These are phyloP conservation scores for Arthroderma sp. DNA, from an alignment of 2,329 filamentous ascomycete genomes.

Conservation along the genomic window DNA sequence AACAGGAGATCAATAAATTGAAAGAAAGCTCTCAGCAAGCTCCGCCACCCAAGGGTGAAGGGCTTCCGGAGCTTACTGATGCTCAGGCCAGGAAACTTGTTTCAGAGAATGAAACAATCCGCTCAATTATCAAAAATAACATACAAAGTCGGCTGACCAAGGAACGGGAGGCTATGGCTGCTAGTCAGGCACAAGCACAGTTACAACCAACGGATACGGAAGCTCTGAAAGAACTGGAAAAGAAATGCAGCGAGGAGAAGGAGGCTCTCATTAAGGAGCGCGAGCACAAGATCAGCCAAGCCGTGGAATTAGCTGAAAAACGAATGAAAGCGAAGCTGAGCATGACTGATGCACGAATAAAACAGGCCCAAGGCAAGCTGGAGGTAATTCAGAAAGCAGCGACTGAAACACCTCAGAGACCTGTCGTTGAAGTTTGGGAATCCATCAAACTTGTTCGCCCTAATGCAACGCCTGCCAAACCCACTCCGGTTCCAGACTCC, in stretches of 20 bases:
- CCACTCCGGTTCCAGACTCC: constrained; percentile 9
- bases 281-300: constrained; percentile 44
- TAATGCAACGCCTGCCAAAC: constrained; percentile 5
- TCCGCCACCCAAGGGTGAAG: constrained; percentile 21
- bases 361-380: constrained; percentile 55
- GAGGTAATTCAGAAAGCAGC: constrained; percentile 69
- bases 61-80: constrained; percentile 32
- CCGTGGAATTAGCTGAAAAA: constrained; percentile 60
- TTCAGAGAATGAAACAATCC: constrained; percentile 36
- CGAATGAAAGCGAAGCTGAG: constrained; percentile 62
- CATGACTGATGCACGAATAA: constrained; percentile 59
- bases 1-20: constrained; percentile 37
- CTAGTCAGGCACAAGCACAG: constrained; percentile 11
- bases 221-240: constrained; percentile 25
- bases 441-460: constrained; percentile 50
- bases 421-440: constrained; percentile 78
- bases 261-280: constrained; percentile 32
- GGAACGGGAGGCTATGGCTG: constrained; percentile 19
- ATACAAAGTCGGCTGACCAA: constrained; percentile 37
- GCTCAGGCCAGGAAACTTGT: constrained; percentile 39
- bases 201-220: constrained; percentile 17
- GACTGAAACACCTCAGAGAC: constrained; percentile 68
- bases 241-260: constrained; percentile 27
- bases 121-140: constrained; percentile 43
- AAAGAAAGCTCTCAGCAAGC: constrained; percentile 34